Evolutionary conservation across 352 stramenopile species (phyloP).

Genomic region (Phytophthora palmivora): DNA sequence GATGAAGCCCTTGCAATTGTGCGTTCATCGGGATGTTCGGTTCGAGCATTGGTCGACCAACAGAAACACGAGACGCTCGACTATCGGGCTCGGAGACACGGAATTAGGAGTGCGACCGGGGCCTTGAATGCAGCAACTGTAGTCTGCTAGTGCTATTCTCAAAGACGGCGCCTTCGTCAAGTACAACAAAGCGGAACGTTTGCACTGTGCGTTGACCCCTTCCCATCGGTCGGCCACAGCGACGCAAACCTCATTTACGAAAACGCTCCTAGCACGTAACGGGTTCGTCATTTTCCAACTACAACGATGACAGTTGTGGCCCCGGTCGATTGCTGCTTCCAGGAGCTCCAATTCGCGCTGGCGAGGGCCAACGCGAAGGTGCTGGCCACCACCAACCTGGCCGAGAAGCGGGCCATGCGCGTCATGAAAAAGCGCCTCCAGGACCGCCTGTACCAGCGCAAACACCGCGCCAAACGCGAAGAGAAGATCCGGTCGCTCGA

Average conservation of each 20-base stretch:
- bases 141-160: too few relatives aligned
- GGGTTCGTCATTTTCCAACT: conserved; percentile 1
- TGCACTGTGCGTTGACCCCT: too few relatives aligned
- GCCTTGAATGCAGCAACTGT: too few relatives aligned
- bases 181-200: too few relatives aligned
- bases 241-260: conserved; percentile 21
- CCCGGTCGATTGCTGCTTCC: conserved; percentile 13
- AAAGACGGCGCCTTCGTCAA: too few relatives aligned
- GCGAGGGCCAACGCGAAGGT: conserved; percentile 19
- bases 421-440: conserved; percentile 38
- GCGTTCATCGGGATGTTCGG: too few relatives aligned
- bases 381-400: conserved; percentile 15
- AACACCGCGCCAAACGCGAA: conserved; percentile 47
- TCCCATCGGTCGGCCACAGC: too few relatives aligned
- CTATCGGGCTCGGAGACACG: too few relatives aligned
- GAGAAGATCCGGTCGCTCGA: conserved; percentile 29
- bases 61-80: conserved; percentile 22
- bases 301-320: conserved; percentile 16
- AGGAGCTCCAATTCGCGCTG: conserved; percentile 23
- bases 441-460: conserved; percentile 48
- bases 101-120: too few relatives aligned
- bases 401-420: conserved; percentile 22
- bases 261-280: conserved; percentile 4
- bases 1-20: too few relatives aligned
- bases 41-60: neutral